Evolutionary conservation across 805 yeast species (phyloP), one percentile per base, ranked within the genome.

Genomic region (Nakazawaea wyomingensis): DNA sequence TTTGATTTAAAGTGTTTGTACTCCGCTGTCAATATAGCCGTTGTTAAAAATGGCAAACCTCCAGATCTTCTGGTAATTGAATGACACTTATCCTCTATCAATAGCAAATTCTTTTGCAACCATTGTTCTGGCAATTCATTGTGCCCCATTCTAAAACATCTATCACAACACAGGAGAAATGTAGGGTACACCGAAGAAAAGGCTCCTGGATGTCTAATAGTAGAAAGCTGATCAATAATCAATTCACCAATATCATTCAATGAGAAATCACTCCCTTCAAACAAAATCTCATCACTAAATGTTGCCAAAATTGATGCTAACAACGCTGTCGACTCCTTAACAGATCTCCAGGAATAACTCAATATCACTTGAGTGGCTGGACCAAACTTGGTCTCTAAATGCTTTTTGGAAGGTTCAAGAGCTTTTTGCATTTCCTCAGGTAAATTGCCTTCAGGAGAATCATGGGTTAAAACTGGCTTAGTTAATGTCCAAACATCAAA

Each of bases 41-140:
- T 74, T 11, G 91, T 68, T 41, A 91, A 65, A 52, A 68, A 82
- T 1, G 98, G 98, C 14, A 93, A 62, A 0, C 98, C 97, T 2
- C 96, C 98, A 1, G 97, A 89, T 50, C 98, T 70, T 57, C 98
- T 73, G 0, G 96, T 85, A 40, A 90, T 83, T 36, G 76, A 73
- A 53, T 87, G 90, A 0, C 83, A 68, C 51, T 74, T 77, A 0
- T 67, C 66, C 47, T 72, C 71, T 20, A 86, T 64, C 36, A 78
- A 56, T 4, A 57, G 54, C 13, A 89, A 52, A 50, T 77, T 82
- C n/a, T 66, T 60, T 13, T 66, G 55, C 3, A 89, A 60, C 96
- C 95, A 87, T 11, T 50, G 44, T 9, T 56, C 53, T 4, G 90
- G 80, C 32, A 63, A 65, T 0, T 50, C 51, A 13, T 68, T 58